Conservation (phyloP, 2,329 filamentous ascomycete genomes). For the Zymoseptoria brevis region DNA sequence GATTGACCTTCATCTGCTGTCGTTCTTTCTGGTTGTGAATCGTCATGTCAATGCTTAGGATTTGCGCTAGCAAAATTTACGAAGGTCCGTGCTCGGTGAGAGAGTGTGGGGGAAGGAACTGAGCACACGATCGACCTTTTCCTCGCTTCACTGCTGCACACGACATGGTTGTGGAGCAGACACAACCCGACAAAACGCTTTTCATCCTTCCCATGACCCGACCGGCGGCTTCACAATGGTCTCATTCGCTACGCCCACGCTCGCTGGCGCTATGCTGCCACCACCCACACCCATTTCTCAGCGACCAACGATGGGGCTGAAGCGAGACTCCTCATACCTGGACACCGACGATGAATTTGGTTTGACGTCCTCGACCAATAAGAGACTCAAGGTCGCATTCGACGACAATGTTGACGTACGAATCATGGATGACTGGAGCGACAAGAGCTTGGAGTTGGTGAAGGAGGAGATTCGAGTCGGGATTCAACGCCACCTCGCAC, state of each 20-base stretch:
- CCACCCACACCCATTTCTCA: slow-evolving; percentile 25
- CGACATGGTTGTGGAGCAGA: neutral
- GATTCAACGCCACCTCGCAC: slow-evolving; percentile 25
- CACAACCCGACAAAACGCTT: neutral
- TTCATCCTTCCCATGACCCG: neutral
- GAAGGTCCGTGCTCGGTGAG: neutral
- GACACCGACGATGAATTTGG: slow-evolving; percentile 30
- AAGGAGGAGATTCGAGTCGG: slow-evolving; percentile 55
- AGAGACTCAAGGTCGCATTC: slow-evolving; percentile 43
- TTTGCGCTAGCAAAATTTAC: neutral
- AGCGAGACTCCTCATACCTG: slow-evolving; percentile 31
- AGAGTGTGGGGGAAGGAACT: neutral
- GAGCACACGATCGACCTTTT: neutral
- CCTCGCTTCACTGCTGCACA: neutral
- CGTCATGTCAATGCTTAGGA: neutral
- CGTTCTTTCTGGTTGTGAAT: neutral
- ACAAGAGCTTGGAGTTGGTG: slow-evolving; percentile 50
- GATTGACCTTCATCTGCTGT: neutral
- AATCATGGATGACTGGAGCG: slow-evolving; percentile 38
- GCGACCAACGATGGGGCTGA: slow-evolving; percentile 28
- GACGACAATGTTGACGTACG: slow-evolving; percentile 41
- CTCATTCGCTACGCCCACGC: slow-evolving; percentile 22
- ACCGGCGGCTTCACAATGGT: slow-evolving; percentile 23
- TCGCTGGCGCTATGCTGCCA: slow-evolving; percentile 26
- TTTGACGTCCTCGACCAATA: slow-evolving; percentile 31